These are phyloP conservation scores for Cryptosporidium viatorum DNA, from an alignment of 169 alveolate genomes.

Conservation along the genomic window DNA sequence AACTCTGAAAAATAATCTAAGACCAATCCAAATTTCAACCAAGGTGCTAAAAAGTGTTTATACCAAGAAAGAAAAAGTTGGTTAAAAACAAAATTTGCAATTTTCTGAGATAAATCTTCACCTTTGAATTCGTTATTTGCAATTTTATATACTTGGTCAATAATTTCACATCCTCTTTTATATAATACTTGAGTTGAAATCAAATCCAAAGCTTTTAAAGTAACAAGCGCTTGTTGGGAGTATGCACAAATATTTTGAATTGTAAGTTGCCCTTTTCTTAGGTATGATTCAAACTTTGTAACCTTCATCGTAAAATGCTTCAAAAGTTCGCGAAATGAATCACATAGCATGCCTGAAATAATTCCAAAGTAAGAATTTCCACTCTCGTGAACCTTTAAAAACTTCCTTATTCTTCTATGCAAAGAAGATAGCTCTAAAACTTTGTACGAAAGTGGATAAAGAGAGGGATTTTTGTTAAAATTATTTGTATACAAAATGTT, in stretches of 20 bases:
- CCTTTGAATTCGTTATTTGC: slow-evolving; percentile 6
- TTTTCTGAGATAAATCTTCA: not conserved
- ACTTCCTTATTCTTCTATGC: slow-evolving; percentile 41
- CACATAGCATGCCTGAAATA: slow-evolving; percentile 38
- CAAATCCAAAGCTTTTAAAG: slow-evolving; percentile 50
- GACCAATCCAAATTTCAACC: slow-evolving; percentile 17
- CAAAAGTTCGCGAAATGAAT: slow-evolving; percentile 47
- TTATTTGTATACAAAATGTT: slow-evolving; percentile 1
- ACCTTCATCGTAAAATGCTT: slow-evolving; percentile 40
- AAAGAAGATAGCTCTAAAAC: slow-evolving; percentile 38
- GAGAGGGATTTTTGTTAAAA: slow-evolving; percentile 30
- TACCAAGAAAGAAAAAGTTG: slow-evolving; percentile 44
- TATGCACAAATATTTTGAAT: slow-evolving; percentile 39
- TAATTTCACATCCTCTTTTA: slow-evolving; percentile 42
- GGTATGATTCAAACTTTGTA: slow-evolving; percentile 8
- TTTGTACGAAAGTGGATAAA: slow-evolving; percentile 39
- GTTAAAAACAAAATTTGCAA: slow-evolving; percentile 23
- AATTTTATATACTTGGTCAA: slow-evolving; percentile 16
- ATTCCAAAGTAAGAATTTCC: slow-evolving; percentile 23
- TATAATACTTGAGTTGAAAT: slow-evolving; percentile 14
- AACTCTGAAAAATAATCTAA: slow-evolving; percentile 41
- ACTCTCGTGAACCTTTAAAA: slow-evolving; percentile 20
- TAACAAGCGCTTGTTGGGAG: slow-evolving; percentile 50
- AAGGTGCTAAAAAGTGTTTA: slow-evolving; percentile 30
- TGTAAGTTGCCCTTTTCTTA: slow-evolving; percentile 62